phyloP scores from a whole-genome alignment of 495 filamentous ascomycete genomes.

The Parathielavia hyrcaniae region DNA sequence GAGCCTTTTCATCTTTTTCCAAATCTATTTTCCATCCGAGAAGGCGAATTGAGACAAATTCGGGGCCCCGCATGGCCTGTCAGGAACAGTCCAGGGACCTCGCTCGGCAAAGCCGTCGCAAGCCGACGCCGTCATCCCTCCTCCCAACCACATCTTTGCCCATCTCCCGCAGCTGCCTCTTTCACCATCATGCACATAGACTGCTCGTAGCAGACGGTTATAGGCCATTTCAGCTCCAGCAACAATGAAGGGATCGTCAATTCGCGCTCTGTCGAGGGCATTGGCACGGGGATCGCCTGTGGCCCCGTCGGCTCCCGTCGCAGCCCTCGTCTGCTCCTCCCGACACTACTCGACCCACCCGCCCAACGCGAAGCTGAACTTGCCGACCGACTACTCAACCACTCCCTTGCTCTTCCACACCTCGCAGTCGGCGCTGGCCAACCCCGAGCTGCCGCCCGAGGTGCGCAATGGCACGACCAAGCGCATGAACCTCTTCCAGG shows the following conservation, averaged over 20 bases:
- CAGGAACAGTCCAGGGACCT: conserved; percentile 7
- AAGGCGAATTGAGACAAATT: conserved; percentile 1
- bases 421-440: conserved; percentile 60
- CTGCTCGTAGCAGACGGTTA: neutral
- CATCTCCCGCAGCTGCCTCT: neutral
- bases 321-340: neutral
- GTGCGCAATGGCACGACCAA: conserved; percentile 66
- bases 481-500: conserved; percentile 84
- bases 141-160: neutral
- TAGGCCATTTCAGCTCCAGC: neutral
- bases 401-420: conserved; percentile 77
- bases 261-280: conserved; percentile 19
- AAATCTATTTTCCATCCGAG: too few species aligned
- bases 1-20: too few species aligned
- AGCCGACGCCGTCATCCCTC: conserved; percentile 24
- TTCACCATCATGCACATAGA: conserved; percentile 2
- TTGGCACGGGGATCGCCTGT: conserved; percentile 11
- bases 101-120: conserved; percentile 28
- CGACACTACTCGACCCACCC: conserved; percentile 44
- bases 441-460: conserved; percentile 56
- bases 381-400: conserved; percentile 80
- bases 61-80: conserved; percentile 13
- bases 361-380: conserved; percentile 61
- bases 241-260: conserved; percentile 22
- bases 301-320: neutral